A percentile compares a stretch with the other conserved stretches of the same genome.
These are phyloP conservation scores for Jamesozyma hellenica DNA, from an alignment of 805 yeast species.

Conservation along the genomic window DNA sequence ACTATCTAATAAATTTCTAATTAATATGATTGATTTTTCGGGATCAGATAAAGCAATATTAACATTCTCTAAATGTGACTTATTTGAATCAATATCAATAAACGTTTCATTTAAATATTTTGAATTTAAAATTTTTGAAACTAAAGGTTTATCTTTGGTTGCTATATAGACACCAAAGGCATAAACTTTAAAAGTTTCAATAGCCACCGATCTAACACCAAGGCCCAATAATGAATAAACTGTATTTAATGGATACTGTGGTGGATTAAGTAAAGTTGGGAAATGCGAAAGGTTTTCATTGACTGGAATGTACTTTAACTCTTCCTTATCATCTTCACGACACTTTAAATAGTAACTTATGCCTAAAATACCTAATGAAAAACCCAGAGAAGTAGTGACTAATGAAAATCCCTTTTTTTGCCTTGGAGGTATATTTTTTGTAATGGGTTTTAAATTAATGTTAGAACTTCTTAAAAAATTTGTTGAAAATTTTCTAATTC, in stretches of 20 bases:
- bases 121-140: slow-evolving; percentile 36
- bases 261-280: slow-evolving; percentile 27
- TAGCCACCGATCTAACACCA: slow-evolving; percentile 79
- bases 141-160: slow-evolving; percentile 39
- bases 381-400: not conserved
- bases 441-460: not conserved
- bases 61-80: slow-evolving; percentile 34
- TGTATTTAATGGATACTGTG: slow-evolving; percentile 21
- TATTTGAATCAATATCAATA: slow-evolving; percentile 26
- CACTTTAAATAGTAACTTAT: not conserved
- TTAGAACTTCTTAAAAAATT: not conserved
- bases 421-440: not conserved
- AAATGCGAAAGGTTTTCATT: slow-evolving; percentile 44
- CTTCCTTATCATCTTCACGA: not conserved
- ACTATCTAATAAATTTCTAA: slow-evolving; percentile 47
- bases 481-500: not conserved
- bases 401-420: not conserved
- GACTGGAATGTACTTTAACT: slow-evolving; percentile 31
- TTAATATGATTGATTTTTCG: slow-evolving; percentile 40
- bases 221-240: slow-evolving; percentile 56
- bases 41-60: slow-evolving; percentile 41
- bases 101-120: slow-evolving; percentile 31
- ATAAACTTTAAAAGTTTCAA: slow-evolving; percentile 73
- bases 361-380: not conserved
- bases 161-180: slow-evolving; percentile 78